Percentiles rank a stretch among this genome's conserved stretches.
These are phyloP conservation scores for Syncephalastrum sp. DNA, from an alignment of 371 early-diverging fungal species.

Conservation along the genomic window DNA sequence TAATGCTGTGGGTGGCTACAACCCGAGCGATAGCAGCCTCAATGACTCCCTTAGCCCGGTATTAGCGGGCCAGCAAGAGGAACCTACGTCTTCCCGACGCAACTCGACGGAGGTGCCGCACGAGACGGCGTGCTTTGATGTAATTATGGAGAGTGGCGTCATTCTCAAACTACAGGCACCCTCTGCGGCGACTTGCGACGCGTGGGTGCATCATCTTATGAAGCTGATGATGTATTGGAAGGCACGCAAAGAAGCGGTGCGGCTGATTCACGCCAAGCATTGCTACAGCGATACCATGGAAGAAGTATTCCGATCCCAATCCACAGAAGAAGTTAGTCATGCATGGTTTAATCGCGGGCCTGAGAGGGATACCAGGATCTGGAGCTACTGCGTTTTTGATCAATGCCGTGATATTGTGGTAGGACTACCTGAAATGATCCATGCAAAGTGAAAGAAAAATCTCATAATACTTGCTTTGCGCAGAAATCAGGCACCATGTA, in stretches of 20 bases:
- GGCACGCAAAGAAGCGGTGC: constrained; percentile 44
- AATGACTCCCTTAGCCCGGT: no score
- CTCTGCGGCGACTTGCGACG: constrained; percentile 44
- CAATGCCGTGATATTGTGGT: constrained; percentile 43
- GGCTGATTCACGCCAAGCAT: constrained; percentile 31
- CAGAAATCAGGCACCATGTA: constrained; percentile 62
- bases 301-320: constrained; percentile 24
- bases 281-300: constrained; percentile 12
- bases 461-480: not conserved
- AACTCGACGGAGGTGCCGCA: no score
- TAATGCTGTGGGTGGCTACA: no score
- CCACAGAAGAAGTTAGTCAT: constrained; percentile 21
- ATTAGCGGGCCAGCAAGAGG: no score
- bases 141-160: constrained; percentile 44
- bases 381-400: constrained; percentile 55
- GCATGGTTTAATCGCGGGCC: constrained; percentile 8
- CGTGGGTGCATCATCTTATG: constrained; percentile 52
- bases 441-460: not conserved
- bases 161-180: constrained; percentile 37
- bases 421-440: constrained; percentile 5
- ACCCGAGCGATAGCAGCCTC: no score
- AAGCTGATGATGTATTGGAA: constrained; percentile 53
- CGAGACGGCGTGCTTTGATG: constrained; percentile 26
- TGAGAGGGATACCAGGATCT: constrained; percentile 47
- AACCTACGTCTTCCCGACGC: no score